Base-by-base conservation (phyloP, 257 asterid genomes). In the Solanum virginianum region DNA sequence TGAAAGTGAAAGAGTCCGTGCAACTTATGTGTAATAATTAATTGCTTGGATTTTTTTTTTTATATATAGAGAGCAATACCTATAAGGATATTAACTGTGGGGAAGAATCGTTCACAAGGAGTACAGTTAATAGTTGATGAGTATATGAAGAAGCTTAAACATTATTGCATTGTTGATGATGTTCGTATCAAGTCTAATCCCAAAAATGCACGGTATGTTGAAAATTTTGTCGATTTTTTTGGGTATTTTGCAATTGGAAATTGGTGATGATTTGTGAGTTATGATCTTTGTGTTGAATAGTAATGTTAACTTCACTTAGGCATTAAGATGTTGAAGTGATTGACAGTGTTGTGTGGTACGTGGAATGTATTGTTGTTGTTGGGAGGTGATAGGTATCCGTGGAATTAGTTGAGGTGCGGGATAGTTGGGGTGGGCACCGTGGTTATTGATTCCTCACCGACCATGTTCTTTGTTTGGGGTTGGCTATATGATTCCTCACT, bases 171-270 rank as follows among this genome's bases (percentile, higher is more conserved):
- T 24, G 91, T 93, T 10, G 92, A 92, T 71, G 98, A 94, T 87
- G 92, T 93, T 81, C 92, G 94, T 55, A 85, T 93, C 32, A 93
- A 94, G 87, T 93, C 98, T 86, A 96, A 96, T 83, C 99, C 98
- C 15, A 93, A 85, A 86, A 93, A 92, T 87, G 97, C 98, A 82
- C 96, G 94, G 98, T 93, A 36, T 17, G 93, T 87, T 24, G 17
- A 41, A 71, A 18, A 4, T 36, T 36, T n/a, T 41, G 55, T 71
- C 6, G 2, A 59, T 20, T 18, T 18, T 41, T 70, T 41, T 14
- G 4, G 2, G 55, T 39, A n/a, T 41, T 10, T 43, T 71, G 43
- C 15, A 10, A 41, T 43, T 41, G 80, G 55, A 69, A 69, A 16
- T 26, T 53, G 63, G 17, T 51, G 63, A 53, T 7, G 51, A 14